Evolutionary conservation across 257 asterid genomes (phyloP).

Genomic region (Solanum pinnatisectum): DNA sequence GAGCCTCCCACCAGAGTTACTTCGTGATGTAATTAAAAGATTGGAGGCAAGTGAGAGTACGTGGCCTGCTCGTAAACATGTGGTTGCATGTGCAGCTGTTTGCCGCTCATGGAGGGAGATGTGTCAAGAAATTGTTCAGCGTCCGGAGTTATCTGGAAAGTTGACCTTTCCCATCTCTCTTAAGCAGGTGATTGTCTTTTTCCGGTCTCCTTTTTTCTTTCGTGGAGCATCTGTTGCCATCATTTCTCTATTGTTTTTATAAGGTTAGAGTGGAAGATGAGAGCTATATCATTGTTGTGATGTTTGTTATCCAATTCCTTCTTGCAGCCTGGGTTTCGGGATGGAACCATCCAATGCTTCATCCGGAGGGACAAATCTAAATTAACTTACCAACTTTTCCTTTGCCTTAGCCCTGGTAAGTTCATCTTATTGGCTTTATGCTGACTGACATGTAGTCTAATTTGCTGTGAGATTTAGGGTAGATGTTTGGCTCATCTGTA

Average conservation of each 20-base stretch:
- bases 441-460: neutral
- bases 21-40: slow-evolving; percentile 66
- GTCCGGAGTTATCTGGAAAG: slow-evolving; percentile 59
- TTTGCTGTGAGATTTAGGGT: neutral
- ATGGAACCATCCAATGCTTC: slow-evolving; percentile 79
- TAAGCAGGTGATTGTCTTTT: slow-evolving; percentile 42
- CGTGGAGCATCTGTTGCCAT: neutral
- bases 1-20: slow-evolving; percentile 71
- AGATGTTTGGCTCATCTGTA: neutral
- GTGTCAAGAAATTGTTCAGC: slow-evolving; percentile 64
- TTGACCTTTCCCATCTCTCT: slow-evolving; percentile 74
- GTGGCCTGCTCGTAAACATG: slow-evolving; percentile 79
- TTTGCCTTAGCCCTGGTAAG: slow-evolving; percentile 70
- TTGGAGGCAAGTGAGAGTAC: slow-evolving; percentile 73
- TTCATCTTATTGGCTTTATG: neutral
- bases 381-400: slow-evolving; percentile 63
- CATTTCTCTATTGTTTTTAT: neutral
- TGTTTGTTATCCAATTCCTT: neutral
- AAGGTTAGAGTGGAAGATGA: neutral
- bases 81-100: slow-evolving; percentile 81
- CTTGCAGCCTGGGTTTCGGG: slow-evolving; percentile 73
- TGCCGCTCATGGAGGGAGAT: slow-evolving; percentile 86
- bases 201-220: neutral
- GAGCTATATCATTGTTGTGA: neutral
- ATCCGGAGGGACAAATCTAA: slow-evolving; percentile 76